A percentile compares a stretch with the other conserved stretches of the same genome.
These are phyloP conservation scores for Plasmodium vivax DNA, from an alignment of 169 alveolate genomes.

Conservation along the genomic window DNA sequence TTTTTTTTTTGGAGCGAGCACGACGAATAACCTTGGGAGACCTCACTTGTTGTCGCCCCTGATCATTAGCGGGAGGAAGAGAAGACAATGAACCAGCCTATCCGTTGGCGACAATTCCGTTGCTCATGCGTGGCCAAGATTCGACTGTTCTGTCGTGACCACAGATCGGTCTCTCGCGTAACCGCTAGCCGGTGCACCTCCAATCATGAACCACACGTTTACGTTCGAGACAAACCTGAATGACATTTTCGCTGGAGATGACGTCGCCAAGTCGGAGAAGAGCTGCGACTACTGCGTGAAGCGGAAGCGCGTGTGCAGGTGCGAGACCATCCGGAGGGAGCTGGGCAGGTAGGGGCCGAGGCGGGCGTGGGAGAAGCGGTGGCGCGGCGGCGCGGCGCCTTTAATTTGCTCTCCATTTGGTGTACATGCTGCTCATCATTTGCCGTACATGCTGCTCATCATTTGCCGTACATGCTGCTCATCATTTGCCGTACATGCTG, in stretches of 20 bases:
- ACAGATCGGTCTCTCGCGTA: not conserved
- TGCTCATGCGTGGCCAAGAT: not conserved
- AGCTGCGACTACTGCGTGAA: conserved; percentile 61
- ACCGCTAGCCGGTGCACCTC: not conserved
- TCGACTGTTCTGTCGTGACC: not conserved
- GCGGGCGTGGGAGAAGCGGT: not conserved
- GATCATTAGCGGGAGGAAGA: not conserved
- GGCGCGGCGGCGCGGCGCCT: no score
- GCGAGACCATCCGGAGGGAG: conserved; percentile 67
- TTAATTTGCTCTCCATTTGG: no score
- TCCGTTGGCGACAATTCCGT: not conserved
- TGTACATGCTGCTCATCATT: no score
- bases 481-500: not conserved
- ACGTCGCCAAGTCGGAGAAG: conserved; percentile 26
- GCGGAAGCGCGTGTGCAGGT: conserved; percentile 64
- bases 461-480: no score
- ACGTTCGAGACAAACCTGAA: conserved; percentile 57
- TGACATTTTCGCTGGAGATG: conserved; percentile 63
- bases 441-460: no score
- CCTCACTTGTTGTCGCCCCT: not conserved
- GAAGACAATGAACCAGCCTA: conserved; percentile 13
- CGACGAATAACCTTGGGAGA: not conserved
- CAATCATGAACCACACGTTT: conserved; percentile 12
- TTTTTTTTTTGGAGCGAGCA: not conserved
- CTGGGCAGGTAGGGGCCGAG: conserved; percentile 47